Evolutionary conservation across 2,329 filamentous ascomycete genomes (phyloP).

Genomic region (Epichloe hybrida): DNA sequence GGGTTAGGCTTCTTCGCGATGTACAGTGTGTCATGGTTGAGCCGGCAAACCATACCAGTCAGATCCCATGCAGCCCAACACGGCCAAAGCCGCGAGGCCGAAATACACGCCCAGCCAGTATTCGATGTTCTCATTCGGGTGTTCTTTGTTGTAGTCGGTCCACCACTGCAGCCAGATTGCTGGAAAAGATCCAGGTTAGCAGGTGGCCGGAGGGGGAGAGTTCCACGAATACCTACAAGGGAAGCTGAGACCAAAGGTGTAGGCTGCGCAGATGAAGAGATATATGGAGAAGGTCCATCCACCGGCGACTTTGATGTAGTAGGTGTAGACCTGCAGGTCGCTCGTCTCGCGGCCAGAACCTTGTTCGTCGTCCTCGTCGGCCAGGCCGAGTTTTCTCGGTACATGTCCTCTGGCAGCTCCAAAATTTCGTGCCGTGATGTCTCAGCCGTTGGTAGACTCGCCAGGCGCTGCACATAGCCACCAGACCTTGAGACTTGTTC

Average conservation of each 20-base stretch:
- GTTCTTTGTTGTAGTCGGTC: constrained; percentile 10
- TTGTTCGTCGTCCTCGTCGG: constrained; percentile 7
- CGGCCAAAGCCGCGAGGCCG: constrained; percentile 6
- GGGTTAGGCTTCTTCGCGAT: not conserved
- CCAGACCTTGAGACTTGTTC: constrained; percentile 5
- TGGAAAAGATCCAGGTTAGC: not conserved
- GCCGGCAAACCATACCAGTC: constrained; percentile 6
- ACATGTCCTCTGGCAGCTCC: constrained; percentile 8
- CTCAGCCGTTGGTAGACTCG: not conserved
- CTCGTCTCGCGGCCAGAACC: constrained; percentile 6
- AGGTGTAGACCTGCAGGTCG: constrained; percentile 9
- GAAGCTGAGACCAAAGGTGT: constrained; percentile 11
- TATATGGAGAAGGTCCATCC: constrained; percentile 7
- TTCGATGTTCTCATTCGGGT: constrained; percentile 9
- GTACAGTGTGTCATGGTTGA: not conserved
- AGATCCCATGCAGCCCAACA: constrained; percentile 7
- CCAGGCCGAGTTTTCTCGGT: constrained; percentile 9
- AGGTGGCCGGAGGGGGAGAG: not conserved
- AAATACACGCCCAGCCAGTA: constrained; percentile 12
- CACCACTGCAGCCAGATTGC: constrained; percentile 15
- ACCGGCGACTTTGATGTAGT: constrained; percentile 10
- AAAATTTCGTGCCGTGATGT: not conserved
- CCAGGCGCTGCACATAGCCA: constrained; percentile 4
- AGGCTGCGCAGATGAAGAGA: constrained; percentile 8
- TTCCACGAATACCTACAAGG: constrained; percentile 6